These are phyloP conservation scores for Santalum album DNA, from an alignment of 164 flowering plant species.

Conservation along the genomic window DNA sequence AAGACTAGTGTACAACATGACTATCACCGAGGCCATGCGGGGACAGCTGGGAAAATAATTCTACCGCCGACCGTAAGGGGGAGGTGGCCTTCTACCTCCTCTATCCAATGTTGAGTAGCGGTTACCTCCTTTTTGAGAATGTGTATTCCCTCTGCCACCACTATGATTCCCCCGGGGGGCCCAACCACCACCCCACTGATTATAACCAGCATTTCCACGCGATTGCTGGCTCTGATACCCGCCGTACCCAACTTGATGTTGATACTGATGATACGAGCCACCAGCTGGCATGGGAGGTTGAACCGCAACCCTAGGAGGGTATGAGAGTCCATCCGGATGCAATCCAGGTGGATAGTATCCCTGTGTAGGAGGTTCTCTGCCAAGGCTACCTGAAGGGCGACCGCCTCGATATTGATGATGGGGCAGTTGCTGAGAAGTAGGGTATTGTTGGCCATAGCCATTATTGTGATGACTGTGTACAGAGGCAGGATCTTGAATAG, in stretches of 20 bases:
- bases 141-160: slow-evolving; percentile 20
- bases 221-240: slow-evolving; percentile 20
- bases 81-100: slow-evolving; percentile 31
- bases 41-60: neutral
- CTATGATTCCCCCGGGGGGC: slow-evolving; percentile 16
- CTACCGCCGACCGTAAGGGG: slow-evolving; percentile 17
- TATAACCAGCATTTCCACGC: slow-evolving; percentile 14
- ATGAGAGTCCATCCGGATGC: slow-evolving; percentile 18
- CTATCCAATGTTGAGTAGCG: slow-evolving; percentile 30
- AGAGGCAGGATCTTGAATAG: slow-evolving; percentile 10
- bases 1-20: too few relatives aligned
- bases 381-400: slow-evolving; percentile 8
- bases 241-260: slow-evolving; percentile 10
- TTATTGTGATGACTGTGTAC: slow-evolving; percentile 7
- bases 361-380: slow-evolving; percentile 9
- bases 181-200: slow-evolving; percentile 19
- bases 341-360: slow-evolving; percentile 12
- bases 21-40: too few relatives aligned
- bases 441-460: slow-evolving; percentile 20
- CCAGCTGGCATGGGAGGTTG: slow-evolving; percentile 10
- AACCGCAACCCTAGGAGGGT: slow-evolving; percentile 14
- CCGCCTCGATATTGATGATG: slow-evolving; percentile 19
- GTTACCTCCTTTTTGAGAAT: slow-evolving; percentile 26
- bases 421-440: slow-evolving; percentile 21
- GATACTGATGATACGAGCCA: slow-evolving; percentile 5